phyloP scores from a whole-genome alignment of 768 basidiomycete genomes.

The Coprinellus aureogranulatus region DNA sequence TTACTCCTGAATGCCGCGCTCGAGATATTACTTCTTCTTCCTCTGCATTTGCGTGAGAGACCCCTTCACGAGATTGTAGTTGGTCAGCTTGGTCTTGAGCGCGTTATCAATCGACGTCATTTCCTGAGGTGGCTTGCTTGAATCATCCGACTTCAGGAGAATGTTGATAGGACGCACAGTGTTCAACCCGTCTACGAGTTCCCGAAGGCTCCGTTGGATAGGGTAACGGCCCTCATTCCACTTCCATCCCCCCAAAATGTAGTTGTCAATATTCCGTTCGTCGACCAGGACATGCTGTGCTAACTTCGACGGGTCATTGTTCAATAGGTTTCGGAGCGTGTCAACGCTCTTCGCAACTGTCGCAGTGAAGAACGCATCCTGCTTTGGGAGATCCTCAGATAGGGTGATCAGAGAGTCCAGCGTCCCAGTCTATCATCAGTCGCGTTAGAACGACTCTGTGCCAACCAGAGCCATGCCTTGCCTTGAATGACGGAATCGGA shows the following conservation, averaged over 20 bases:
- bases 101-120: constrained; percentile 92
- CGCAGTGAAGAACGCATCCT: constrained; percentile 81
- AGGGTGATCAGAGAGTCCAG: constrained; percentile 84
- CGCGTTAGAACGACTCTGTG: constrained; percentile 11
- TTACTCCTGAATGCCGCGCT: neutral
- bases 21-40: constrained; percentile 73
- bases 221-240: constrained; percentile 96
- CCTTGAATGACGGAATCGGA: constrained; percentile 88
- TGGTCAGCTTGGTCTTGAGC: constrained; percentile 87
- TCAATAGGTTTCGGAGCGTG: constrained; percentile 84
- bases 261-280: constrained; percentile 75
- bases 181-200: constrained; percentile 80
- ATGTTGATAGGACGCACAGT: constrained; percentile 52
- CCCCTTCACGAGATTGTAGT: constrained; percentile 93
- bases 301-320: constrained; percentile 79
- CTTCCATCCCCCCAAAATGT: constrained; percentile 77
- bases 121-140: constrained; percentile 54
- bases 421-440: constrained; percentile 77
- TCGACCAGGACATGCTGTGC: constrained; percentile 76
- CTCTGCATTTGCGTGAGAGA: constrained; percentile 88
- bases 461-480: constrained; percentile 28
- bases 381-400: constrained; percentile 91
- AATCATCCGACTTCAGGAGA: constrained; percentile 2
- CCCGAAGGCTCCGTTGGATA: constrained; percentile 73
- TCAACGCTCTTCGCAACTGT: constrained; percentile 93